Conservation (phyloP, 257 asterid species). For the Forsythia suspensa region DNA sequence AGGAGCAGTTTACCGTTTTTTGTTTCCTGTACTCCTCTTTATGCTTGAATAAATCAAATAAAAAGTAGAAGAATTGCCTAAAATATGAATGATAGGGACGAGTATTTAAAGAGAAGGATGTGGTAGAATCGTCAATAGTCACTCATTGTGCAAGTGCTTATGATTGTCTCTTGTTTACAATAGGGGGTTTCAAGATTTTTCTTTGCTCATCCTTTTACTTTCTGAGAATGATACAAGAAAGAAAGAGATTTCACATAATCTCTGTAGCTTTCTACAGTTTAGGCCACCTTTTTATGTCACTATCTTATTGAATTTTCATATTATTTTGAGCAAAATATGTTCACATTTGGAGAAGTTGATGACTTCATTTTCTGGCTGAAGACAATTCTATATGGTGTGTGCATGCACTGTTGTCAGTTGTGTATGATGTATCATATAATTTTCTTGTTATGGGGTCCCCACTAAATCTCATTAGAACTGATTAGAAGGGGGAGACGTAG, state of each 20-base stretch:
- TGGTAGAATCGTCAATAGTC: constrained; percentile 1
- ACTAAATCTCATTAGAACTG: neutral
- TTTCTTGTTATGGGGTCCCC: neutral
- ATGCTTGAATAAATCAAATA: constrained; percentile 2
- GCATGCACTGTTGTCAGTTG: constrained; percentile 11
- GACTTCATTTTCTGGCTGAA: constrained; percentile 37
- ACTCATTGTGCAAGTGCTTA: neutral
- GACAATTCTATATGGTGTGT: constrained; percentile 42
- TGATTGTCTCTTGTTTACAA: constrained; percentile 6
- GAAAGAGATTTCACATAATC: constrained; percentile 13
- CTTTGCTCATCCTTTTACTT: constrained; percentile 3
- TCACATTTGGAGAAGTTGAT: constrained; percentile 36
- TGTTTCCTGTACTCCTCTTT: constrained; percentile 15
- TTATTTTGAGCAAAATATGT: constrained; percentile 26
- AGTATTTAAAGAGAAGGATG: constrained; percentile 38
- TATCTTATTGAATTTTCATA: constrained; percentile 12
- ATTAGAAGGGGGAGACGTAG: neutral
- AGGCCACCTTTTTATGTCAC: constrained; percentile 26
- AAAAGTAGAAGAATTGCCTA: constrained; percentile 26
- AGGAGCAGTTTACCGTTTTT: constrained; percentile 12
- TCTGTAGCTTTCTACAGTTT: constrained; percentile 15
- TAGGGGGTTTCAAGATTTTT: constrained; percentile 4
- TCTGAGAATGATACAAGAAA: constrained; percentile 23
- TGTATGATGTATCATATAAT: neutral
- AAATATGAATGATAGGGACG: constrained; percentile 24